phyloP scores from a whole-genome alignment of 768 basidiomycete species.

The Dentipellis sp. region DNA sequence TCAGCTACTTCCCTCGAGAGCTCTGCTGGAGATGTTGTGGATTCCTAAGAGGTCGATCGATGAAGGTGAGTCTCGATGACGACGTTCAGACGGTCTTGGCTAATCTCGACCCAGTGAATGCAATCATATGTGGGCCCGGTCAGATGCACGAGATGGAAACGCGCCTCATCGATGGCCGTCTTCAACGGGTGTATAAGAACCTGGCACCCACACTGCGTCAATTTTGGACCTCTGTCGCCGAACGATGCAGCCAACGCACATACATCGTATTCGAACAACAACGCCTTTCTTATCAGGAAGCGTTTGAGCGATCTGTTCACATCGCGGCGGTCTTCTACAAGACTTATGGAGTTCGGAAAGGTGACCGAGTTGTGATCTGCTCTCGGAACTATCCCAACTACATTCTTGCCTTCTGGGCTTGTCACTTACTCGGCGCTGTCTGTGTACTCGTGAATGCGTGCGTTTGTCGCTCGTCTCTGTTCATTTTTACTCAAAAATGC shows the following conservation, averaged over 20 bases:
- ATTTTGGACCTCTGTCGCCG: slow-evolving; percentile 41
- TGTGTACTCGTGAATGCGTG: slow-evolving; percentile 52
- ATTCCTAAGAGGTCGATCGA: slow-evolving; percentile 2
- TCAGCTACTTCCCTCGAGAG: too few relatives aligned
- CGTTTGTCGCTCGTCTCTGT: slow-evolving; percentile 12
- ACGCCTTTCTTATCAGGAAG: slow-evolving; percentile 39
- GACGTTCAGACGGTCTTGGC: background rate
- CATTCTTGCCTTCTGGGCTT: slow-evolving; percentile 52
- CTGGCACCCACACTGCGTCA: slow-evolving; percentile 42
- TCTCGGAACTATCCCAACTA: slow-evolving; percentile 57
- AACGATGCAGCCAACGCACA: slow-evolving; percentile 32
- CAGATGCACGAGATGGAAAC: slow-evolving; percentile 33
- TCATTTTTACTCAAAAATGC: background rate
- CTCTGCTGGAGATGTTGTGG: background rate
- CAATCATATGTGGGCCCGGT: slow-evolving; percentile 9
- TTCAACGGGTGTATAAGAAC: slow-evolving; percentile 48
- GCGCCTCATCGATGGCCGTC: slow-evolving; percentile 36
- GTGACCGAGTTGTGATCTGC: slow-evolving; percentile 53
- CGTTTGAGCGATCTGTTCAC: slow-evolving; percentile 32
- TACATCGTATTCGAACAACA: slow-evolving; percentile 50
- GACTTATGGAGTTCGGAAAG: slow-evolving; percentile 43
- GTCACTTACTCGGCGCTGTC: slow-evolving; percentile 55
- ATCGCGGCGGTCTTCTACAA: slow-evolving; percentile 35
- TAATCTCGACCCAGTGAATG: background rate
- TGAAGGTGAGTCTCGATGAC: background rate